Conservation (phyloP, 2,329 filamentous ascomycete genomes). For the Penicillium vulpinum region DNA sequence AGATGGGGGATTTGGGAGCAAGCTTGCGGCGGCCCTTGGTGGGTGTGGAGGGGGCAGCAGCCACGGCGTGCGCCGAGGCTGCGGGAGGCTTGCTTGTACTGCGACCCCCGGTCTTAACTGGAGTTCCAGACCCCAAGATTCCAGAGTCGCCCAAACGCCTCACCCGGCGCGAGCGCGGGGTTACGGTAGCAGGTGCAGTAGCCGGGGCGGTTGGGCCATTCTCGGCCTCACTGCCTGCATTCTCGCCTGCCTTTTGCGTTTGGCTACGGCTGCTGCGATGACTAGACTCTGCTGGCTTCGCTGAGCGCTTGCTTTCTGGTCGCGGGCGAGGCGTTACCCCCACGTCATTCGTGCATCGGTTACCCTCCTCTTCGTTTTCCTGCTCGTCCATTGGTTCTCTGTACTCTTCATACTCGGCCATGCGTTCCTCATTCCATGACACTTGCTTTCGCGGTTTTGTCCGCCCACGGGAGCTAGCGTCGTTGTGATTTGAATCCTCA, state of each 20-base stretch:
- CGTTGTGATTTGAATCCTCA: conserved; percentile 5
- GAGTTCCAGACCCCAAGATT: conserved; percentile 22
- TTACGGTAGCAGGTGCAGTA: conserved; percentile 28
- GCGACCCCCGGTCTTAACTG: conserved; percentile 24
- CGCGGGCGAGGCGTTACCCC: conserved; percentile 14
- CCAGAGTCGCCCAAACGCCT: conserved; percentile 32
- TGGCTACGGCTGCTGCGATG: conserved; percentile 28
- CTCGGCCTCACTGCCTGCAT: conserved; percentile 14
- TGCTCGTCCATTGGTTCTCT: conserved; percentile 13
- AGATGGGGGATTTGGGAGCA: conserved; percentile 35
- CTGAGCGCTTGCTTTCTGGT: conserved; percentile 20
- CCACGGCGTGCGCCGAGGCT: conserved; percentile 9
- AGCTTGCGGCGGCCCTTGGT: conserved; percentile 37
- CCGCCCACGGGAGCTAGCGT: conserved; percentile 4
- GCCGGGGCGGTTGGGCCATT: conserved; percentile 16
- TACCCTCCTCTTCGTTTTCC: conserved; percentile 14
- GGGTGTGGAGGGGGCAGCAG: conserved; percentile 26
- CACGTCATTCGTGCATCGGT: conserved; percentile 23
- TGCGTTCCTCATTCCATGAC: conserved; percentile 41
- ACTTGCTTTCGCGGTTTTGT: conserved; percentile 31
- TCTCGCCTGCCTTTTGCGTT: conserved; percentile 14
- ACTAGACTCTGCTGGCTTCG: conserved; percentile 27
- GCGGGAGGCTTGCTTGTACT: conserved; percentile 22
- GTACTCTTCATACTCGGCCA: conserved; percentile 38
- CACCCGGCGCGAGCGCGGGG: conserved; percentile 32